phyloP scores from a whole-genome alignment of 345 rosid genomes.

The Pistacia atlantica region DNA sequence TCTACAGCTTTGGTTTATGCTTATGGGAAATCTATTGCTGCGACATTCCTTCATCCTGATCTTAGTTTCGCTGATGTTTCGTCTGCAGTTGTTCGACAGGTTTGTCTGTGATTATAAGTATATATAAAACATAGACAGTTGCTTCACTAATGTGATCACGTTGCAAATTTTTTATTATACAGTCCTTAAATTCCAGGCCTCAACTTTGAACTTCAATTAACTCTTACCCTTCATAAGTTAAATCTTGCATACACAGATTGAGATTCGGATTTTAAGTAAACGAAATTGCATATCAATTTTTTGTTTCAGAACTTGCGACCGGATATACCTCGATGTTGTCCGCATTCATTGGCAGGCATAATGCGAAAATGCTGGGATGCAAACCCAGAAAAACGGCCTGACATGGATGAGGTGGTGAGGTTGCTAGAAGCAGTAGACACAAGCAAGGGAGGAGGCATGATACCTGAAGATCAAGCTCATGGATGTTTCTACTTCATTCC shows the following conservation, averaged over 20 bases:
- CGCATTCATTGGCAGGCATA: slow-evolving; percentile 58
- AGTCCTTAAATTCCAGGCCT: too few species aligned
- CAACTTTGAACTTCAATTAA: too few species aligned
- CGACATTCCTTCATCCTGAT: slow-evolving; percentile 78
- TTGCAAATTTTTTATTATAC: too few species aligned
- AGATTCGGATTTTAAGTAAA: too few species aligned
- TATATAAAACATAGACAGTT: background rate
- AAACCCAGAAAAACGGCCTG: slow-evolving; percentile 66
- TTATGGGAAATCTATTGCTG: slow-evolving; percentile 91
- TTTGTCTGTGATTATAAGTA: slow-evolving; percentile 16
- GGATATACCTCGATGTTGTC: slow-evolving; percentile 78
- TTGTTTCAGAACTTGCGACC: slow-evolving; percentile 69
- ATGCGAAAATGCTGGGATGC: slow-evolving; percentile 88
- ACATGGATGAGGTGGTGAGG: slow-evolving; percentile 77
- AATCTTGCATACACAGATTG: too few species aligned
- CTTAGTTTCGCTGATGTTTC: slow-evolving; percentile 76
- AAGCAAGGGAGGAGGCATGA: slow-evolving; percentile 93
- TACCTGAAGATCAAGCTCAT: slow-evolving; percentile 66
- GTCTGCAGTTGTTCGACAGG: slow-evolving; percentile 76
- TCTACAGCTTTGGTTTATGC: slow-evolving; percentile 85
- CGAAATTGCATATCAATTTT: background rate
- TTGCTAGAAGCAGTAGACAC: slow-evolving; percentile 71
- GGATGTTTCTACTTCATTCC: slow-evolving; percentile 68
- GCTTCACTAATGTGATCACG: too few species aligned
- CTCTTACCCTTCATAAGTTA: too few species aligned